Evolutionary conservation across 768 basidiomycete genomes (phyloP).

Genomic region (Boletellus sp.): DNA sequence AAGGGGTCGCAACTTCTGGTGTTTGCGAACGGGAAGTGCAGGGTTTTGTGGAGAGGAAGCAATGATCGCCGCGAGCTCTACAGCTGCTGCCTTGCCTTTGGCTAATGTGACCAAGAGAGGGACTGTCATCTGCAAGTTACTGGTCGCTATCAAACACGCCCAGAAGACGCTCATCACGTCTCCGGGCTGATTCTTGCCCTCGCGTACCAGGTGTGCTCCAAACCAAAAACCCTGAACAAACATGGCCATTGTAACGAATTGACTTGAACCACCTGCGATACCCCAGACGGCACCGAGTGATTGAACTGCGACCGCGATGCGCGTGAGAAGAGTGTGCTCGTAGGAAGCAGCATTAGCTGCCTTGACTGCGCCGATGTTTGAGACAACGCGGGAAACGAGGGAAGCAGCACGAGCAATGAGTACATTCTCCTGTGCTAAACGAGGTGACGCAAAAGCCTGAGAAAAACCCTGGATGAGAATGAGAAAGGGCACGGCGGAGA

Average conservation of each 20-base stretch:
- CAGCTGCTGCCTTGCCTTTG: conserved; percentile 55
- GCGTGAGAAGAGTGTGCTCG: conserved; percentile 49
- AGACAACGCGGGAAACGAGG: conserved; percentile 70
- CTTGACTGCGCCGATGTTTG: conserved; percentile 86
- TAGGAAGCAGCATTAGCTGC: conserved; percentile 75
- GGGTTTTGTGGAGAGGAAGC: conserved; percentile 35
- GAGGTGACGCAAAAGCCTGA: conserved; percentile 63
- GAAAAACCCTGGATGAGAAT: conserved; percentile 72
- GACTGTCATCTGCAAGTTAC: conserved; percentile 82
- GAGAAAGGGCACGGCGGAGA: conserved; percentile 83
- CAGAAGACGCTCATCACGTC: conserved; percentile 97
- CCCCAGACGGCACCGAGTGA: conserved; percentile 75
- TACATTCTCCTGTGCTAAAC: conserved; percentile 62
- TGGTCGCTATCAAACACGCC: conserved; percentile 90
- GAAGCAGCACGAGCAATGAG: conserved; percentile 72
- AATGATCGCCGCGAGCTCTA: conserved; percentile 24
- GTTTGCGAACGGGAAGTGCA: conserved; percentile 18
- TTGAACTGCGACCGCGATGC: conserved; percentile 45
- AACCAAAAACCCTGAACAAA: conserved; percentile 99
- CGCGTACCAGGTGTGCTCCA: conserved; percentile 82
- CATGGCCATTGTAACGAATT: conserved; percentile 86
- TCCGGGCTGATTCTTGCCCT: conserved; percentile 63
- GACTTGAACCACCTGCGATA: conserved; percentile 57
- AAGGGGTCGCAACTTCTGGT: conserved; percentile 31
- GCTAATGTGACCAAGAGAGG: conserved; percentile 69